A percentile compares a stretch with the other conserved stretches of the same genome.
Evolutionary conservation across 805 yeast genomes (phyloP).

Genomic region (Metschnikowia corniflorae): DNA sequence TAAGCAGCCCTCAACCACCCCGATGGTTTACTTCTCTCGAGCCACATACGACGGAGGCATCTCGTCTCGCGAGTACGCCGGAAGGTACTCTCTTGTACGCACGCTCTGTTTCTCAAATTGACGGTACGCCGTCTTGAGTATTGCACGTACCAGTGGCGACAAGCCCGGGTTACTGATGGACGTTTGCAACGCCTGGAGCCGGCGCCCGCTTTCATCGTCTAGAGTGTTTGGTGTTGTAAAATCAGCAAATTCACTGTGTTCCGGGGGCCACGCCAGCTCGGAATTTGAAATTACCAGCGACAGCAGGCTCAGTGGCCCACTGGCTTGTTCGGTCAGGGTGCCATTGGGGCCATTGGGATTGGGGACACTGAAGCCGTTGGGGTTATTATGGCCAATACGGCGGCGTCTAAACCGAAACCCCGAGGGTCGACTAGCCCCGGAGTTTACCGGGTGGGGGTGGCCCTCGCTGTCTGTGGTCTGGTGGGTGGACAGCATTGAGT

Average conservation of each 20-base stretch:
- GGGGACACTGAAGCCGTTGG: no score
- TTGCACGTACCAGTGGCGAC: slow-evolving; percentile 11
- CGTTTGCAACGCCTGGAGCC: slow-evolving; percentile 14
- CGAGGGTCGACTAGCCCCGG: no score
- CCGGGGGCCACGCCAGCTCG: slow-evolving; percentile 5
- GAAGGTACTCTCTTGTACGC: slow-evolving; percentile 12
- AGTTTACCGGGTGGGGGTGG: no score
- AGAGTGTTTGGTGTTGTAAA: slow-evolving; percentile 6
- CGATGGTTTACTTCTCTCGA: no score
- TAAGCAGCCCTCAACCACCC: no score
- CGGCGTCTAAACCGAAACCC: no score
- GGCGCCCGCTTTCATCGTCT: slow-evolving; percentile 14
- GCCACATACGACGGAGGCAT: slow-evolving; percentile 14
- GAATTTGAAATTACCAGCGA: slow-evolving; percentile 4
- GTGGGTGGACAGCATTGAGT: no score
- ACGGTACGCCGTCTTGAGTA: slow-evolving; percentile 13
- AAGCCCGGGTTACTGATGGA: slow-evolving; percentile 14
- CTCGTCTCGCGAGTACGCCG: slow-evolving; percentile 14
- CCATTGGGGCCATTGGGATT: slow-evolving; percentile 1
- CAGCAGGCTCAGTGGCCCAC: slow-evolving; percentile 5
- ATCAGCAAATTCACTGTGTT: slow-evolving; percentile 8
- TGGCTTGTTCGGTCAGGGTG: neutral
- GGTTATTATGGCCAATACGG: no score
- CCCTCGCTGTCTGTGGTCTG: no score
- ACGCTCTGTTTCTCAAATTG: slow-evolving; percentile 13